Evolutionary conservation across 2,329 filamentous ascomycete genomes (phyloP).

Genomic region (Sphaerulina populicola): DNA sequence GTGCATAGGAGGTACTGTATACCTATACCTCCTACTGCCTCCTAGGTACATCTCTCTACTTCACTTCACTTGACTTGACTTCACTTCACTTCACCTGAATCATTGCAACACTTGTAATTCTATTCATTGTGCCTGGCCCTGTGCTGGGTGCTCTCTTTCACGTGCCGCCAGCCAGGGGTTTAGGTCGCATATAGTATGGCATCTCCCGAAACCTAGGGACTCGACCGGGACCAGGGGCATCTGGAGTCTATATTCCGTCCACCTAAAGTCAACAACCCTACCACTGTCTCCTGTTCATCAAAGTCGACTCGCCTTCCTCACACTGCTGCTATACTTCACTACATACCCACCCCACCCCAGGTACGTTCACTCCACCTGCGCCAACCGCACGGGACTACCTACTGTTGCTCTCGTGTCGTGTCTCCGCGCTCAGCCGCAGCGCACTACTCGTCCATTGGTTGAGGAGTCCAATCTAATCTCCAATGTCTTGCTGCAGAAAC

Average conservation of each 20-base stretch:
- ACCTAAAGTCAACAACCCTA: no score
- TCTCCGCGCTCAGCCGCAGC: not conserved
- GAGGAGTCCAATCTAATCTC: slow-evolving; percentile 3
- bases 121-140: no score
- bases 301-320: not conserved
- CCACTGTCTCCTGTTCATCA: not conserved
- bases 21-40: no score
- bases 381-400: not conserved
- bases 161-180: not conserved
- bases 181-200: not conserved
- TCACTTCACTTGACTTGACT: not conserved
- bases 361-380: no score
- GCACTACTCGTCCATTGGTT: slow-evolving; percentile 1
- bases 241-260: no score
- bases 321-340: no score
- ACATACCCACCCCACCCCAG: no score
- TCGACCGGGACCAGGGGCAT: no score
- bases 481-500: slow-evolving; percentile 2
- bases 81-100: not conserved
- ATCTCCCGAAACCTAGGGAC: not conserved
- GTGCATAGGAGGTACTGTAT: no score
- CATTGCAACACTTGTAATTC: no score
- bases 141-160: not conserved
- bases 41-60: no score
- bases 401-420: slow-evolving; percentile 1